A percentile compares a stretch with the other conserved stretches of the same genome.
Evolutionary conservation across 352 stramenopile genomes (phyloP).

Genomic region (Phytophthora podocarpi): DNA sequence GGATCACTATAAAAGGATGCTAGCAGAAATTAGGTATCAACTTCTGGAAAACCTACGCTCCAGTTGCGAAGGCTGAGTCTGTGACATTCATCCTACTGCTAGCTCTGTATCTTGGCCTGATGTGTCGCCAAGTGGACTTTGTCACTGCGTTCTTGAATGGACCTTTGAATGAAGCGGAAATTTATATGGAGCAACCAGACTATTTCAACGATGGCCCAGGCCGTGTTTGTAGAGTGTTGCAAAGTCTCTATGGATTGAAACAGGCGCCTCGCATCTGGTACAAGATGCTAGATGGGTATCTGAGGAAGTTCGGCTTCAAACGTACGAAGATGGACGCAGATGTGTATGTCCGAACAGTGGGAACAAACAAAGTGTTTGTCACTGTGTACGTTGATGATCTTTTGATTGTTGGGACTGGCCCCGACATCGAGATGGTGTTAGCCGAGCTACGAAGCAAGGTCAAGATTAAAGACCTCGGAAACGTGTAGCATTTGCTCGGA

Average conservation of each 20-base stretch:
- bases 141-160: conserved; percentile 8
- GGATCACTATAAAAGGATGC: conserved; percentile 11
- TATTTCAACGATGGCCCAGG: conserved; percentile 4
- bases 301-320: neutral
- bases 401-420: conserved; percentile 2
- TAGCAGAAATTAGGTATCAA: conserved; percentile 9
- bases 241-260: conserved; percentile 1
- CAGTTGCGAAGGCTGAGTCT: conserved; percentile 3
- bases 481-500: conserved; percentile 7
- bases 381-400: conserved; percentile 10
- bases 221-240: conserved; percentile 1
- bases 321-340: neutral
- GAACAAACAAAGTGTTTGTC: neutral
- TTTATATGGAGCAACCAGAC: conserved; percentile 11
- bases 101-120: conserved; percentile 1
- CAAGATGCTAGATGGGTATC: neutral
- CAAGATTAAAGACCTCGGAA: conserved; percentile 5
- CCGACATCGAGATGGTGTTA: conserved; percentile 8
- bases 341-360: neutral
- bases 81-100: conserved; percentile 4
- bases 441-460: conserved; percentile 3
- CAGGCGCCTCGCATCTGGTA: neutral
- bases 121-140: conserved; percentile 5
- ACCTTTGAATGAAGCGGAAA: conserved; percentile 2
- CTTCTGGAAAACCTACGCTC: conserved; percentile 13